Conservation (phyloP, 1,139 yeast species). For the Ashbya aceris region DNA sequence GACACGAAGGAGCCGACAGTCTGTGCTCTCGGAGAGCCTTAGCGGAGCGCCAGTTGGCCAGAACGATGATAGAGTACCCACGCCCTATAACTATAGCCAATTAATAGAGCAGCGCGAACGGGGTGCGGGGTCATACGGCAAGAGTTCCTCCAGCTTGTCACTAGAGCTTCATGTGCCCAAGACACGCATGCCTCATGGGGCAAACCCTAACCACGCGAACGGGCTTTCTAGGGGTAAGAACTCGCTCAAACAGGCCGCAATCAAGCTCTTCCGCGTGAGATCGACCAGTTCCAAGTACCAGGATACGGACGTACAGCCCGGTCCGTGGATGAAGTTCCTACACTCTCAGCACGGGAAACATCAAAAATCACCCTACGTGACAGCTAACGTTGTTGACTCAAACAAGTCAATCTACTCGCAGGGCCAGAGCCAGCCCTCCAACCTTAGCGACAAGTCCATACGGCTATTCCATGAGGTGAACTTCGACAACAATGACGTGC, state of each 20-base stretch:
- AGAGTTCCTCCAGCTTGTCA: background rate
- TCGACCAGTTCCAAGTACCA: constrained; percentile 3
- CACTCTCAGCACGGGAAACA: constrained; percentile 27
- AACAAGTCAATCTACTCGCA: constrained; percentile 23
- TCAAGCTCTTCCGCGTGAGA: constrained; percentile 18
- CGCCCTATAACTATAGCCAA: background rate
- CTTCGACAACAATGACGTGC: constrained; percentile 8
- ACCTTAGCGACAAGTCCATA: constrained; percentile 9
- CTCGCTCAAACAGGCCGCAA: constrained; percentile 9
- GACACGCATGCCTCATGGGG: background rate
- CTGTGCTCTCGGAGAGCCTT: constrained; percentile 6
- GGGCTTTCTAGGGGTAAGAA: constrained; percentile 1
- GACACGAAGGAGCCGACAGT: constrained; percentile 13
- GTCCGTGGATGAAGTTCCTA: constrained; percentile 21
- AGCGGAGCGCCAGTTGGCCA: background rate
- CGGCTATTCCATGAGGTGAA: constrained; percentile 5
- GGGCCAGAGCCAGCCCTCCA: constrained; percentile 16
- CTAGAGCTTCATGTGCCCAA: background rate
- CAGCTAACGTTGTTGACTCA: constrained; percentile 22
- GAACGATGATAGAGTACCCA: background rate
- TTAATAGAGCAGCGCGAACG: background rate
- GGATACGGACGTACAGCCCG: constrained; percentile 1
- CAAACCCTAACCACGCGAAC: background rate
- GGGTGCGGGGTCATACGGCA: background rate
- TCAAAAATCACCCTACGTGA: constrained; percentile 20